Percentiles rank a stretch among this genome's conserved stretches.
Conservation (phyloP, 73 alveolate genomes). For the Vitrella brassicaformis region DNA sequence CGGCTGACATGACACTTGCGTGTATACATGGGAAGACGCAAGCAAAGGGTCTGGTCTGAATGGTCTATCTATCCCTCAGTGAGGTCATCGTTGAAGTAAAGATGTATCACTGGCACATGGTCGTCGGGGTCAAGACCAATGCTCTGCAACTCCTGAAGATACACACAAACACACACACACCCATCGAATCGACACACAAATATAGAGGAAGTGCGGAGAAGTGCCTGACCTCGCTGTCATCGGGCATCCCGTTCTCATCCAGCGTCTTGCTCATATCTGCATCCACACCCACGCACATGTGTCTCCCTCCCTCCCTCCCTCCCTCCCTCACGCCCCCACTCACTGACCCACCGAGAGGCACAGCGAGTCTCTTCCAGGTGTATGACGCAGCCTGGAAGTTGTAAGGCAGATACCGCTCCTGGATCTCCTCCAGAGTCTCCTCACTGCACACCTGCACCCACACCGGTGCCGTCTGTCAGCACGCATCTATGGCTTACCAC, state of each 20-base stretch:
- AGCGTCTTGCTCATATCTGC: constrained; percentile 50
- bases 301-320: background rate
- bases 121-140: constrained; percentile 56
- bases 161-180: background rate
- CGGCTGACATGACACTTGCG: too few species aligned
- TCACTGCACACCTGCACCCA: constrained; percentile 26
- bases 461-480: background rate
- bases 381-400: constrained; percentile 53
- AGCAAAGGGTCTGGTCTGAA: too few species aligned
- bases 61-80: constrained; percentile 33
- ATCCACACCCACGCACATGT: background rate
- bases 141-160: constrained; percentile 9
- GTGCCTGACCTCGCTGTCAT: constrained; percentile 41
- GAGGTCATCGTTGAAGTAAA: constrained; percentile 60
- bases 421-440: constrained; percentile 54
- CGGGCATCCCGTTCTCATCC: constrained; percentile 58
- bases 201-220: background rate
- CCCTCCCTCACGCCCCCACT: background rate
- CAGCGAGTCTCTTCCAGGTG: constrained; percentile 59
- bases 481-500: background rate
- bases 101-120: constrained; percentile 53
- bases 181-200: background rate
- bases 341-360: constrained; percentile 14
- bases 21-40: too few species aligned
- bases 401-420: constrained; percentile 47